These are phyloP conservation scores for Amylostereum chailletii DNA, from an alignment of 1,284 basidiomycete species.

Conservation along the genomic window DNA sequence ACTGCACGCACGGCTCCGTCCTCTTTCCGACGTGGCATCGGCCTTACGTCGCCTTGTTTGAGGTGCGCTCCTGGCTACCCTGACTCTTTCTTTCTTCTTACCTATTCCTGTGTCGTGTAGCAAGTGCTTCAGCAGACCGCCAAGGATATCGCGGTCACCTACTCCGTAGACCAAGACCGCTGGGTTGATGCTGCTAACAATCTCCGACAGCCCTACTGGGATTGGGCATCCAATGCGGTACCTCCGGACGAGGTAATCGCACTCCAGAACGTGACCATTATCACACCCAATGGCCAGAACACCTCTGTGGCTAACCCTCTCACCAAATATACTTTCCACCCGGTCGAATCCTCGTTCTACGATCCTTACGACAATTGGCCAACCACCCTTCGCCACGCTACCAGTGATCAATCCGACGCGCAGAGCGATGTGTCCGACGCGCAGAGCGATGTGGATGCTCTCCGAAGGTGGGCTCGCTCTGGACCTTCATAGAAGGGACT, in stretches of 20 bases:
- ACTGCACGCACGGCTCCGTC: slow-evolving; percentile 40
- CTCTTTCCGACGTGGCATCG: slow-evolving; percentile 48
- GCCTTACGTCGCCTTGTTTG: slow-evolving; percentile 39
- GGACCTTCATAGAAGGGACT: background rate
- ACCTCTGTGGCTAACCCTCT: slow-evolving; percentile 32
- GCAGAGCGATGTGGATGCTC: slow-evolving; percentile 21
- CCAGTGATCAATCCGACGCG: slow-evolving; percentile 17
- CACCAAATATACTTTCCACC: slow-evolving; percentile 33
- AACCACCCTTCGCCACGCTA: slow-evolving; percentile 35
- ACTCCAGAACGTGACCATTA: slow-evolving; percentile 27
- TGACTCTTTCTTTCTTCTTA: background rate
- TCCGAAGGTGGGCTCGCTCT: slow-evolving; percentile 20
- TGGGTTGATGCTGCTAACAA: slow-evolving; percentile 30
- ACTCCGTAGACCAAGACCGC: slow-evolving; percentile 22
- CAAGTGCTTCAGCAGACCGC: slow-evolving; percentile 35
- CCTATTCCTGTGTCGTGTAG: slow-evolving; percentile 15
- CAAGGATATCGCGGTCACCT: slow-evolving; percentile 28
- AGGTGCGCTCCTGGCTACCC: slow-evolving; percentile 25
- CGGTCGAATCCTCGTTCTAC: slow-evolving; percentile 28
- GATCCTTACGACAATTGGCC: slow-evolving; percentile 26
- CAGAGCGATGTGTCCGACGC: slow-evolving; percentile 25
- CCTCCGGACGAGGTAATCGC: slow-evolving; percentile 36
- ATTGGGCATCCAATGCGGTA: slow-evolving; percentile 36
- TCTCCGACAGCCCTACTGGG: slow-evolving; percentile 41
- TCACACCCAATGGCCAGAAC: slow-evolving; percentile 25